Evolutionary conservation across 106 monocot species (phyloP), one percentile per base, ranked within the genome.

Genomic region (Dendrobium chrysotoxum): DNA sequence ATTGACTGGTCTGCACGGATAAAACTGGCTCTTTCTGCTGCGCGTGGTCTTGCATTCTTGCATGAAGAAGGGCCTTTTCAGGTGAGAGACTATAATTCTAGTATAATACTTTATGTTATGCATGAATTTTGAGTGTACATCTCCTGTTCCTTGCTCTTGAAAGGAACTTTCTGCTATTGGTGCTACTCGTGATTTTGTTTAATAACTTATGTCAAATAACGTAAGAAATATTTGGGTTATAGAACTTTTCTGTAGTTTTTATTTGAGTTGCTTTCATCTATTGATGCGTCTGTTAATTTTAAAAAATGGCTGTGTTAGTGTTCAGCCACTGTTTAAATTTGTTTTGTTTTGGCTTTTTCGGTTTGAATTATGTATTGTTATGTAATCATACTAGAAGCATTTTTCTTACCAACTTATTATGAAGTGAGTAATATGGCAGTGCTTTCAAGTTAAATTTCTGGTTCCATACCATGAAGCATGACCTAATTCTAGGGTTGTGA

Each of bases 61-160:
- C 98, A 95, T 75, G 98, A 99, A 79, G 98, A 99, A 83, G 98
- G 95, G 12, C 98, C 98, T 75, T 95, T 95, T 78, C 98, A 95
- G 92, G 98, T 98, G n/a, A 11, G 31, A 20, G 15, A 35, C 41
- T 80, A 26, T 21, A 2, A 25, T 47, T 8, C 80, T 68, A 39
- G 28, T 57, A 15, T 76, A 8, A 44, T 57, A 50, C 11, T 61
- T 23, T 16, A 16, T 28, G 35, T 23, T 61, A 23, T 61, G 20
- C 3, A 55, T 12, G 12, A 12, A 17, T 55, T 55, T 55, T 4
- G 20, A 15, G 55, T 55, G 55, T 55, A 1, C 15, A 17, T 55
- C 55, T 61, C 61, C n/a, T 61, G 7, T 61, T 61, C 20, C 15
- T 7, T 61, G 61, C 23, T 61, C 61, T 61, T 61, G n/a, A 23